Conservation (phyloP, 2,329 filamentous ascomycete species). For the Helminthosporium solani region DNA sequence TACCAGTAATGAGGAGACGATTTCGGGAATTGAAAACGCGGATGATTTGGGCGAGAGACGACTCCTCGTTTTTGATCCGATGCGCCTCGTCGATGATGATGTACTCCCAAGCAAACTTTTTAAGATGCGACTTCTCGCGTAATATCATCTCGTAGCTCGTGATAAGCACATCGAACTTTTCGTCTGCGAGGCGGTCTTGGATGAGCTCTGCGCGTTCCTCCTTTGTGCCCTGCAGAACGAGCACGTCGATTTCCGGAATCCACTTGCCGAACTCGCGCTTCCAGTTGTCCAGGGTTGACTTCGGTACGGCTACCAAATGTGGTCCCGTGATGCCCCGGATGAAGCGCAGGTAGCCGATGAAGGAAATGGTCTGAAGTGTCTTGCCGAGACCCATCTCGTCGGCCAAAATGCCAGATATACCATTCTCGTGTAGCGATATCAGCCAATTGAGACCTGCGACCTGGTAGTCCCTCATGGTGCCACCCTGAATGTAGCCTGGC, state of each 20-base stretch:
- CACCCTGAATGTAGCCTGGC: constrained; percentile 79
- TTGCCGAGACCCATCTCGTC: constrained; percentile 99
- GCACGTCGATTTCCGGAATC: constrained; percentile 93
- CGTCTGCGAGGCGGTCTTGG: constrained; percentile 84
- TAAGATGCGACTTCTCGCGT: constrained; percentile 88
- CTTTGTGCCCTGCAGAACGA: constrained; percentile 92
- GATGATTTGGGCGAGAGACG: constrained; percentile 93
- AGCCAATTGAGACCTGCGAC: constrained; percentile 95
- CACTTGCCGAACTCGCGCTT: constrained; percentile 89
- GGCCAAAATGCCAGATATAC: constrained; percentile 95
- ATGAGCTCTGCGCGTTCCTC: constrained; percentile 88
- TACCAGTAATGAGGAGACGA: constrained; percentile 91
- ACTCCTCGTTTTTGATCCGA: constrained; percentile 99
- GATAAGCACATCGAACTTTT: constrained; percentile 96
- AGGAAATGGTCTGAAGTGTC: constrained; percentile 95
- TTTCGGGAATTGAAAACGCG: constrained; percentile 95
- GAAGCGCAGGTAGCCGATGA: constrained; percentile 91
- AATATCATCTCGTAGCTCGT: constrained; percentile 99
- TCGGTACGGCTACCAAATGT: constrained; percentile 88
- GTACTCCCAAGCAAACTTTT: constrained; percentile 99
- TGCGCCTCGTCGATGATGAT: constrained; percentile 99
- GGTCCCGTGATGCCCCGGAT: constrained; percentile 86
- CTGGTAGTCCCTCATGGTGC: constrained; percentile 95
- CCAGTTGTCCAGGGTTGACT: constrained; percentile 98
- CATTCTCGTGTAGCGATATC: constrained; percentile 95